These are phyloP conservation scores for Candida boidinii DNA, from an alignment of 805 yeast genomes.

Conservation along the genomic window DNA sequence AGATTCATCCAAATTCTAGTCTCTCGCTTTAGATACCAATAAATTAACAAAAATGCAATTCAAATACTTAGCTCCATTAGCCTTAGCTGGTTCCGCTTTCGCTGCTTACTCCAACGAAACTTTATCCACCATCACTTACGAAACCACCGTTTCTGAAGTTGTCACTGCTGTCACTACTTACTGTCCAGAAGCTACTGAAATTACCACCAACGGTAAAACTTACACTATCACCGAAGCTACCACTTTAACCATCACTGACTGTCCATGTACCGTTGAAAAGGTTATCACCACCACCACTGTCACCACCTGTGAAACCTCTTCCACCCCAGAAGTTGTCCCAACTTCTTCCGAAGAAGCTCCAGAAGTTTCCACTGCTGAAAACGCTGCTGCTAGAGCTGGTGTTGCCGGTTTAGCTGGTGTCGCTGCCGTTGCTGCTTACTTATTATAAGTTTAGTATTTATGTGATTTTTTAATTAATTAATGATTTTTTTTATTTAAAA, in stretches of 20 bases:
- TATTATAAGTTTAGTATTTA: conserved; percentile 22
- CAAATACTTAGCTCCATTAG: conserved; percentile 24
- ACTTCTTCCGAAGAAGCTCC: conserved; percentile 12
- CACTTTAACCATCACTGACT: conserved; percentile 78
- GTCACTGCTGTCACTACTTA: conserved; percentile 72
- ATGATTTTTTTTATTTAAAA: no score
- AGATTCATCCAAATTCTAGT: no score
- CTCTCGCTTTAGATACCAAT: conserved; percentile 19
- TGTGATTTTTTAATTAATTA: not conserved
- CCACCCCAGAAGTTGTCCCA: conserved; percentile 9
- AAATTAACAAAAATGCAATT: conserved; percentile 24
- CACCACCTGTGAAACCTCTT: conserved; percentile 10
- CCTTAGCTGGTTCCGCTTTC: conserved; percentile 31
- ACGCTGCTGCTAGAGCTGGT: conserved; percentile 29
- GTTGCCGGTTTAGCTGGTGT: conserved; percentile 30
- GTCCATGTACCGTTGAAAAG: conserved; percentile 61
- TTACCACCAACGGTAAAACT: conserved; percentile 58
- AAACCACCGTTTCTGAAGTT: conserved; percentile 36
- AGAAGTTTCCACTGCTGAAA: conserved; percentile 16
- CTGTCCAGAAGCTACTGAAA: conserved; percentile 70
- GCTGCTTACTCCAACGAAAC: conserved; percentile 38
- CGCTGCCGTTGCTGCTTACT: conserved; percentile 32
- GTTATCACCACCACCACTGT: conserved; percentile 18
- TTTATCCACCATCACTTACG: conserved; percentile 40
- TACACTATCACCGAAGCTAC: conserved; percentile 72